A percentile compares a stretch with the other conserved stretches of the same genome.
Evolutionary conservation across 1,284 basidiomycete species (phyloP).

Genomic region (Rhodofomes roseus): DNA sequence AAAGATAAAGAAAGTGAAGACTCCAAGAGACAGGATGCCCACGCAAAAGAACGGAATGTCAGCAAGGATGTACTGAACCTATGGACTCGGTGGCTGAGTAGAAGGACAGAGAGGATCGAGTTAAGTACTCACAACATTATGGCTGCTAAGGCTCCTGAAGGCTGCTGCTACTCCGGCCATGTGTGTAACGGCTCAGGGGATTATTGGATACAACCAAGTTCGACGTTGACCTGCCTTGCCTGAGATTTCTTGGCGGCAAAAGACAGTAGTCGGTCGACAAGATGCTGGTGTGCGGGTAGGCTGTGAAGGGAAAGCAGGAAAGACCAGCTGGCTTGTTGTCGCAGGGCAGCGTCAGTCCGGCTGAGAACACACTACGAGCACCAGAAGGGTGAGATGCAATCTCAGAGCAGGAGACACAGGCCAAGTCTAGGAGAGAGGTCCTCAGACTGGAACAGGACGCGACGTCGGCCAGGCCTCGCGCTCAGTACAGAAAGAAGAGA

Average conservation of each 20-base stretch:
- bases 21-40: conserved; percentile 63
- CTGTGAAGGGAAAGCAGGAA: conserved; percentile 10
- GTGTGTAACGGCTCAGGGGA: conserved; percentile 9
- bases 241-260: background rate
- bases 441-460: conserved; percentile 15
- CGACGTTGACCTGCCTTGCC: background rate
- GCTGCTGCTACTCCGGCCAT: conserved; percentile 16
- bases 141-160: conserved; percentile 16
- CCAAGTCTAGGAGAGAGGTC: conserved; percentile 2
- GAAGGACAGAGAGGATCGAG: background rate
- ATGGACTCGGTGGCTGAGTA: background rate
- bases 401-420: conserved; percentile 16
- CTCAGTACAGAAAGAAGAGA: conserved; percentile 12
- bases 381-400: conserved; percentile 28
- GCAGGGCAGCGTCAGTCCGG: conserved; percentile 25
- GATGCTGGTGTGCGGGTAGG: conserved; percentile 7
- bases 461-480: conserved; percentile 13
- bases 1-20: conserved; percentile 57
- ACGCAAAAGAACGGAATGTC: conserved; percentile 68
- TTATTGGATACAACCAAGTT: conserved; percentile 2
- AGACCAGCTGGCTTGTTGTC: conserved; percentile 22
- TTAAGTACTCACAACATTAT: conserved; percentile 20
- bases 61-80: conserved; percentile 58
- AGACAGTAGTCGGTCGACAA: background rate
- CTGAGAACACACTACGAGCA: conserved; percentile 24